Percentiles rank a stretch among this genome's conserved stretches.
phyloP scores from a whole-genome alignment of 495 filamentous ascomycete species.

The Pseudevernia furfuracea region DNA sequence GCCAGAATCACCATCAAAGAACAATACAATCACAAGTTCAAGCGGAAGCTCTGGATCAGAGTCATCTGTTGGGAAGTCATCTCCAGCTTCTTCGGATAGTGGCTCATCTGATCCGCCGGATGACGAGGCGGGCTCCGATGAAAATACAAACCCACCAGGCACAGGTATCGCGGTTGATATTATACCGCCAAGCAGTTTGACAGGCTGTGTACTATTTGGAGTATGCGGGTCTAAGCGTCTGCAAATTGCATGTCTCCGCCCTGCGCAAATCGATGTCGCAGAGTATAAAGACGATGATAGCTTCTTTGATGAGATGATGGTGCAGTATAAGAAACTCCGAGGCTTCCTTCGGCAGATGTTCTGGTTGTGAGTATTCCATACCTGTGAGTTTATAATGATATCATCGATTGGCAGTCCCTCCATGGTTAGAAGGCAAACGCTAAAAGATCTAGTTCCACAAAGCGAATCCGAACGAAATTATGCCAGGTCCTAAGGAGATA shows the following conservation, averaged over 20 bases:
- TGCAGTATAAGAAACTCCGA: neutral
- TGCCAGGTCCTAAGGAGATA: neutral
- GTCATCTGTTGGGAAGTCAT: neutral
- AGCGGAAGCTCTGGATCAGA: neutral
- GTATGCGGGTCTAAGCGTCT: conserved; percentile 7
- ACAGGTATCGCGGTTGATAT: neutral
- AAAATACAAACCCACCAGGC: neutral
- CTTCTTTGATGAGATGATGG: neutral
- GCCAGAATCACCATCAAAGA: neutral
- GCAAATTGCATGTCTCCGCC: neutral
- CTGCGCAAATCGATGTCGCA: conserved; percentile 5
- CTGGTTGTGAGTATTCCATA: neutral
- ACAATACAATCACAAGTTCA: neutral
- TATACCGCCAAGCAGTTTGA: neutral
- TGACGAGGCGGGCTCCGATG: neutral
- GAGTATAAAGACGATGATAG: conserved; percentile 3
- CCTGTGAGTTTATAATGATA: conserved; percentile 5
- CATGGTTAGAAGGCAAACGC: neutral
- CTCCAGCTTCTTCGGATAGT: neutral
- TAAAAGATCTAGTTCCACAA: conserved; percentile 3
- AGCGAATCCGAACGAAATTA: conserved; percentile 8
- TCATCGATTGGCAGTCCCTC: neutral
- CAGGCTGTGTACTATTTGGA: neutral
- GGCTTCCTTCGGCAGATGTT: neutral
- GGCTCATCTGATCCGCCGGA: neutral